Conservation (phyloP, 73 alveolate genomes). For the Tetrahymena thermophila region DNA sequence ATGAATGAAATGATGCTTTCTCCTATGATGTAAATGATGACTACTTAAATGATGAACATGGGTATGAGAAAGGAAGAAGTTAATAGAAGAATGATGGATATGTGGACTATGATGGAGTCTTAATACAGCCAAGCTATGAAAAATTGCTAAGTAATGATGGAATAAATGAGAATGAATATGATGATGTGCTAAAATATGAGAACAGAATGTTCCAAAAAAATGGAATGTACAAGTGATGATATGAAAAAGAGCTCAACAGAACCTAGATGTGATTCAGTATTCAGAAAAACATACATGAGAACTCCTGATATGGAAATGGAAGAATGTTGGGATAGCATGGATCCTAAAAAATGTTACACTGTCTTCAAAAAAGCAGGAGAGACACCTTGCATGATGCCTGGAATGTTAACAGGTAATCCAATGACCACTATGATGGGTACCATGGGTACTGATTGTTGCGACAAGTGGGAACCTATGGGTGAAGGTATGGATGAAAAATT, state of each 20-base stretch:
- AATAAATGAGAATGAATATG: background rate
- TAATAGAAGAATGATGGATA: background rate
- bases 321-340: background rate
- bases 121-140: background rate
- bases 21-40: background rate
- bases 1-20: background rate
- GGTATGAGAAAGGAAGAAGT: background rate
- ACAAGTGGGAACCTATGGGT: background rate
- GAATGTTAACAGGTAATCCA: background rate
- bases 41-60: background rate
- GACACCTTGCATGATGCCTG: background rate
- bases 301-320: conserved; percentile 3
- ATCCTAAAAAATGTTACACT: background rate
- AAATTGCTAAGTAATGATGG: background rate
- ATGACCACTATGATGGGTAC: background rate
- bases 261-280: background rate
- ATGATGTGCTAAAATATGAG: background rate
- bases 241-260: background rate
- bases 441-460: background rate
- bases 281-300: background rate
- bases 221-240: background rate
- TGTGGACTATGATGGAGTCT: background rate
- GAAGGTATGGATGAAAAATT: background rate
- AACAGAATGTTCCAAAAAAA: background rate
- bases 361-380: background rate